These are phyloP conservation scores for Alternaria postmessia DNA, from an alignment of 2,329 filamentous ascomycete species.

Conservation along the genomic window DNA sequence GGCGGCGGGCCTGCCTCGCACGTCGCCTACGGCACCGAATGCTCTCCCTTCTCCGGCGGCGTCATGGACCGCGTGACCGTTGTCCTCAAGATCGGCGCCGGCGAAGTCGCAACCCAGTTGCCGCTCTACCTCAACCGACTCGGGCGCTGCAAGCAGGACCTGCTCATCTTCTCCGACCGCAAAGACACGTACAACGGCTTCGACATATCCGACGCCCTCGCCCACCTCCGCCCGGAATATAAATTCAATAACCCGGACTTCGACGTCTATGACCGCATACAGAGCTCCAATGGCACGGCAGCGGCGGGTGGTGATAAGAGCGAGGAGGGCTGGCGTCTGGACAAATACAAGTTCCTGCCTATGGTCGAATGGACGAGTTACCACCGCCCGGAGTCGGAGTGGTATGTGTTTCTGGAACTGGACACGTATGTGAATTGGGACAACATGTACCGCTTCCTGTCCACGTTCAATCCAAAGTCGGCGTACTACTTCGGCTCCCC, in stretches of 20 bases:
- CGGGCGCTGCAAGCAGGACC: constrained; percentile 63
- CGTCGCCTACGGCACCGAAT: constrained; percentile 41
- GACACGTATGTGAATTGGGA: constrained; percentile 51
- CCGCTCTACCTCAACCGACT: constrained; percentile 64
- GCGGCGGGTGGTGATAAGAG: constrained; percentile 48
- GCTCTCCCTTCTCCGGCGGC: constrained; percentile 43
- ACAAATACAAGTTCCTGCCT: constrained; percentile 67
- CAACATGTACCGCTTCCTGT: constrained; percentile 52
- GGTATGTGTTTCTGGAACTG: constrained; percentile 50
- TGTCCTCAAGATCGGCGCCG: constrained; percentile 66
- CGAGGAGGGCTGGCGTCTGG: constrained; percentile 62
- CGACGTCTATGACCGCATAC: constrained; percentile 58
- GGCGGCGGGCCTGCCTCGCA: constrained; percentile 27
- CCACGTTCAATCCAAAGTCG: constrained; percentile 46
- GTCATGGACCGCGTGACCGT: constrained; percentile 60
- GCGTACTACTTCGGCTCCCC: constrained; percentile 54
- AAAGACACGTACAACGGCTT: constrained; percentile 60
- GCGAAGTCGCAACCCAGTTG: constrained; percentile 64
- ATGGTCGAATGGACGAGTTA: constrained; percentile 61
- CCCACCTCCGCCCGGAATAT: constrained; percentile 53
- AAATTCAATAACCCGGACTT: constrained; percentile 59
- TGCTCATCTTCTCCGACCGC: constrained; percentile 67
- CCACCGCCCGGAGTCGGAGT: constrained; percentile 42
- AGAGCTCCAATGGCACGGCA: constrained; percentile 46
- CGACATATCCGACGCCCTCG: constrained; percentile 59